Evolutionary conservation across 129 eudicot genomes (phyloP), one percentile per base, ranked within the genome.

Genomic region (Lactuca sativa): DNA sequence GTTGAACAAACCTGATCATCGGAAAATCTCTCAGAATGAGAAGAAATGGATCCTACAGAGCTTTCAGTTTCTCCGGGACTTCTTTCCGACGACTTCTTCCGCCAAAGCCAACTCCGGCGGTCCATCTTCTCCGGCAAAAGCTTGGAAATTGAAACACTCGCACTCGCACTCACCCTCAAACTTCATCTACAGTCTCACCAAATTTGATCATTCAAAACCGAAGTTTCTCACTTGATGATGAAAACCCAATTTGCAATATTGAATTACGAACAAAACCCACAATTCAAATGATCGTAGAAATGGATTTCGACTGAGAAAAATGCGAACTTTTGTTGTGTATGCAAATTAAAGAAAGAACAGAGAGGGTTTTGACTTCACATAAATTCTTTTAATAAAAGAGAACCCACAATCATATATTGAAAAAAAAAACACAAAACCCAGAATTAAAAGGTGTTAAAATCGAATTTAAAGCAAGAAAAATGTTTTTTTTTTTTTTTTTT

Each of bases 51-150:
- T 67, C 76, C 65, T 7, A 10, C 47, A 6, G 79, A 79, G 70
- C 79, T 66, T 66, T 74, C 75, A 18, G 78, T 79, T 79, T 73
- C 75, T 79, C 79, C 69, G 49, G 70, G 56, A 44, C 54, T 61
- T 71, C 69, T 79, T 25, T 66, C 75, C 65, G 79, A 59, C 49
- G 72, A 60, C 66, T 79, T 79, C 71, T 64, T 73, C 67, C 73
- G 74, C 82, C 82, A 78, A 37, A 73, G 60, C 82, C 82, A 78
- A 65, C 82, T 78, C 73, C 76, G 66, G 17, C 71, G 83, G 71
- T 79, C 83, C 83, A 79, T 79, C 71, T 79, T 54, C 62, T 33
- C 74, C 31, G 18, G 52, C 59, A 4, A 60, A 57, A 15, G 21
- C 58, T 34, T 76, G 14, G 51, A 51, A 43, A 49, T 38, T 53